A percentile compares a stretch with the other conserved stretches of the same genome.
Evolutionary conservation across 148 eudicot genomes (phyloP).

Genomic region (Chenopodium album): DNA sequence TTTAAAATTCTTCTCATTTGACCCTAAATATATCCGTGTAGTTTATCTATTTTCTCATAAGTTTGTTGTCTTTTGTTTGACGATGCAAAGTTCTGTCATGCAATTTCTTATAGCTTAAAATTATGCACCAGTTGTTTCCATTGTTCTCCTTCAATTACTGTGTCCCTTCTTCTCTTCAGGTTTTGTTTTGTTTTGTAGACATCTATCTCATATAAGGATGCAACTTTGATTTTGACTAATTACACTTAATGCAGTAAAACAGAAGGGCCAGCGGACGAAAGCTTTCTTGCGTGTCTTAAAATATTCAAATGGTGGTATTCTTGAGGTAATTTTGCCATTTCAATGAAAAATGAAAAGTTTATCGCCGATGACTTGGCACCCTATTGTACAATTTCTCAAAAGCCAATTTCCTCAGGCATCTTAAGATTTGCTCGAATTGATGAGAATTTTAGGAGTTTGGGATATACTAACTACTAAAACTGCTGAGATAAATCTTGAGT

Average conservation of each 20-base stretch:
- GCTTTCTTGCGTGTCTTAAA: conserved; percentile 90
- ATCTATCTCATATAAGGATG: neutral
- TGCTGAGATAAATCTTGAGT: neutral
- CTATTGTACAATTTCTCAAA: neutral
- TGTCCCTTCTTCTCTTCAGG: neutral
- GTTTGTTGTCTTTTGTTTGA: neutral
- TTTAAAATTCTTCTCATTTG: too few relatives aligned
- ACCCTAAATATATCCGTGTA: too few relatives aligned
- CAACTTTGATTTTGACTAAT: conserved; percentile 7
- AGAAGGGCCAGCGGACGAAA: conserved; percentile 61
- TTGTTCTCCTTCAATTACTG: neutral
- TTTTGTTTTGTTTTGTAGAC: neutral
- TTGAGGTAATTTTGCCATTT: conserved; percentile 53
- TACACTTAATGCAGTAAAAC: conserved; percentile 52
- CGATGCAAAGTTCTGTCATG: neutral
- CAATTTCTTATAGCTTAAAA: neutral
- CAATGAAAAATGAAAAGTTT: neutral
- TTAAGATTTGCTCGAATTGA: neutral
- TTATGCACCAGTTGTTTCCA: neutral
- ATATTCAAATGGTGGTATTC: conserved; percentile 89
- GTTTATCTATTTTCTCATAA: neutral
- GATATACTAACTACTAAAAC: too few relatives aligned
- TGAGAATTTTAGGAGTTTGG: too few relatives aligned
- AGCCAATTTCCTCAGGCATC: neutral
- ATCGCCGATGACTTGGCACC: too few relatives aligned